Percentiles rank a stretch among this genome's conserved stretches.
phyloP scores from a whole-genome alignment of 2,329 filamentous ascomycete species.

The Fusarium udum region DNA sequence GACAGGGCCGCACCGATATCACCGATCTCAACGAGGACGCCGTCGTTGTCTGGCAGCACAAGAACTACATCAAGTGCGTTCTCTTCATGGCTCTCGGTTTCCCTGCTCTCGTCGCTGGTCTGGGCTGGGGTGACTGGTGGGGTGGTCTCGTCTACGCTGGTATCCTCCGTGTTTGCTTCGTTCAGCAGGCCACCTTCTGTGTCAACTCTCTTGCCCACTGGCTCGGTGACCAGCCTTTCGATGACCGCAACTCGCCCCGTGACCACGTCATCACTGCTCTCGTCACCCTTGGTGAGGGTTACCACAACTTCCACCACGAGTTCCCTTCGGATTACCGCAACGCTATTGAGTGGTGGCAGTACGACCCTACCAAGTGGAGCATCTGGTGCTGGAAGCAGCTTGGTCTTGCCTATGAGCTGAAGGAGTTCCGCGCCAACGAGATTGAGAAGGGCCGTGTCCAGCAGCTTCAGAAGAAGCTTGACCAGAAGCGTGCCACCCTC shows the following conservation, averaged over 20 bases:
- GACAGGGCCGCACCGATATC: slow-evolving; percentile 87
- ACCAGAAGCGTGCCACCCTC: slow-evolving; percentile 82
- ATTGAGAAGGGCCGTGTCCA: slow-evolving; percentile 92
- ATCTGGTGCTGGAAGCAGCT: slow-evolving; percentile 88
- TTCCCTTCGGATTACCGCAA: slow-evolving; percentile 95
- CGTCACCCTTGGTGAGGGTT: slow-evolving; percentile 86
- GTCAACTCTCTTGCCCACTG: slow-evolving; percentile 92
- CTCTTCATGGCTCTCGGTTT: slow-evolving; percentile 80
- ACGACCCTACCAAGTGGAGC: slow-evolving; percentile 90
- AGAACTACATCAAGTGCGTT: slow-evolving; percentile 84
- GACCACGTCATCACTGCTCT: slow-evolving; percentile 88
- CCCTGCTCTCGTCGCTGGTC: slow-evolving; percentile 78
- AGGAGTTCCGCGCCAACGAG: slow-evolving; percentile 91
- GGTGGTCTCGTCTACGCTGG: slow-evolving; percentile 88
- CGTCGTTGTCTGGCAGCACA: slow-evolving; percentile 88
- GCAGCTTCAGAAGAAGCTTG: slow-evolving; percentile 91
- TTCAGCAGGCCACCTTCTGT: slow-evolving; percentile 92
- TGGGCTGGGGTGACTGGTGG: slow-evolving; percentile 82
- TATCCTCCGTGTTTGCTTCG: slow-evolving; percentile 87
- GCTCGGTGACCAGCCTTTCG: slow-evolving; percentile 91
- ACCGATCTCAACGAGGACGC: slow-evolving; percentile 87
- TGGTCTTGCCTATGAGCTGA: slow-evolving; percentile 85
- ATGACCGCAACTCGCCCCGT: slow-evolving; percentile 90
- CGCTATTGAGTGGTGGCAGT: slow-evolving; percentile 89
- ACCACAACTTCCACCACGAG: slow-evolving; percentile 97